Conservation (phyloP, 176 grass and related monocot genomes). For the Urochloa ruziziensis region DNA sequence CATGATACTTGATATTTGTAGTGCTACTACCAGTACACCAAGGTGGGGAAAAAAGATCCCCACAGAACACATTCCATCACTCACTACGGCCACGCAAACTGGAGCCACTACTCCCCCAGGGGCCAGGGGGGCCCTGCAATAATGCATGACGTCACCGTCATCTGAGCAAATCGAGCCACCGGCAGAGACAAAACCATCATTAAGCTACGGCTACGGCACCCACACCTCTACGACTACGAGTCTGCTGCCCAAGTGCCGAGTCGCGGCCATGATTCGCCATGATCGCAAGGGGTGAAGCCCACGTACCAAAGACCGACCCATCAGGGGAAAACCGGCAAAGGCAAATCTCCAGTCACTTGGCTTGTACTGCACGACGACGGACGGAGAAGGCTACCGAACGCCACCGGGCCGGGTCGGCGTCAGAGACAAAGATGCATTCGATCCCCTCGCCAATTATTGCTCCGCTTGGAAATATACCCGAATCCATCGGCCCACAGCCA, state of each 20-base stretch:
- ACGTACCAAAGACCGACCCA: background rate
- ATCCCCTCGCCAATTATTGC: background rate
- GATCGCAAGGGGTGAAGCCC: background rate
- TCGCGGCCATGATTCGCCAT: slow-evolving; percentile 7
- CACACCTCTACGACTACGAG: background rate
- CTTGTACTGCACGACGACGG: slow-evolving; percentile 19
- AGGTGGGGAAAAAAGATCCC: background rate
- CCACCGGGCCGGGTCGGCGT: background rate
- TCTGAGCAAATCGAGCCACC: background rate
- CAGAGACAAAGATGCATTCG: slow-evolving; percentile 14
- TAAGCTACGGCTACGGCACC: background rate
- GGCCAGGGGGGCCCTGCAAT: background rate
- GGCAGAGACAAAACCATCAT: background rate
- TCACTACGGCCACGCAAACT: background rate
- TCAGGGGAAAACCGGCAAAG: background rate
- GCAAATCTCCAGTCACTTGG: background rate
- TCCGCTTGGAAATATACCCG: background rate
- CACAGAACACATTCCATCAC: background rate
- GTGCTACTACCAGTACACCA: background rate
- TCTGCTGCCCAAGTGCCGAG: background rate
- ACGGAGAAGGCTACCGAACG: background rate
- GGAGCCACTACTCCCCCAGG: background rate
- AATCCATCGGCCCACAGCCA: background rate
- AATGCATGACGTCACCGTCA: background rate
- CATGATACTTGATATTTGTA: background rate